Percentiles rank a stretch among this genome's conserved stretches.
Conservation (phyloP, 1,284 basidiomycete genomes). For the Rhodotorula sp. region DNA sequence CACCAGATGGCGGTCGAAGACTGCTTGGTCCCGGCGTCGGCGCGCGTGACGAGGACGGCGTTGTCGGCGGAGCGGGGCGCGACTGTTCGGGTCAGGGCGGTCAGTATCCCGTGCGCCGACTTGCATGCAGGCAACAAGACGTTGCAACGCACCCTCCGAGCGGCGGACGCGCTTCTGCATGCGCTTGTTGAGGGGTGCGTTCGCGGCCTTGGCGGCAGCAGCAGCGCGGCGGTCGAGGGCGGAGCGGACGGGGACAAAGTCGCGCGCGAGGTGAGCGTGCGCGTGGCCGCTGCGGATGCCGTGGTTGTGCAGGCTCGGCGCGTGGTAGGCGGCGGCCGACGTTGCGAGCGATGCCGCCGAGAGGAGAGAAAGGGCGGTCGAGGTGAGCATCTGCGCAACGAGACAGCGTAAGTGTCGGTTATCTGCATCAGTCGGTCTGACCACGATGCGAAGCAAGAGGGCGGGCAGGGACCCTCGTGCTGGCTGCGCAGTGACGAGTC, state of each 20-base stretch:
- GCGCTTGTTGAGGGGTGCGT: background rate
- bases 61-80: background rate
- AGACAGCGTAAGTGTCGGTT: too few species aligned
- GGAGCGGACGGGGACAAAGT: slow-evolving; percentile 18
- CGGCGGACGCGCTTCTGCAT: slow-evolving; percentile 22
- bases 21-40: background rate
- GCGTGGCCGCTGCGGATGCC: slow-evolving; percentile 6
- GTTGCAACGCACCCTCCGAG: background rate
- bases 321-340: slow-evolving; percentile 2
- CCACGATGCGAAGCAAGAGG: too few species aligned
- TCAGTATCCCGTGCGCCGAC: too few species aligned
- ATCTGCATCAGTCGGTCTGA: too few species aligned
- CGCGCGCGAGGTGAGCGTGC: slow-evolving; percentile 13
- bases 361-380: slow-evolving; percentile 14
- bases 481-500: background rate
- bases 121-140: too few species aligned
- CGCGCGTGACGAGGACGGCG: background rate
- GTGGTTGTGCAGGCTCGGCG: slow-evolving; percentile 10
- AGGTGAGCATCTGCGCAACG: slow-evolving; percentile 13
- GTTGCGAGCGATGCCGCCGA: slow-evolving; percentile 18
- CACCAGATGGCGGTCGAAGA: slow-evolving; percentile 26
- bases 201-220: background rate
- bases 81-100: background rate
- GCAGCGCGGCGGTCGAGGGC: background rate
- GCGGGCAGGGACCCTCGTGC: background rate